Evolutionary conservation across 2,329 filamentous ascomycete species (phyloP).

Genomic region (Aspergillus sclerotialis): DNA sequence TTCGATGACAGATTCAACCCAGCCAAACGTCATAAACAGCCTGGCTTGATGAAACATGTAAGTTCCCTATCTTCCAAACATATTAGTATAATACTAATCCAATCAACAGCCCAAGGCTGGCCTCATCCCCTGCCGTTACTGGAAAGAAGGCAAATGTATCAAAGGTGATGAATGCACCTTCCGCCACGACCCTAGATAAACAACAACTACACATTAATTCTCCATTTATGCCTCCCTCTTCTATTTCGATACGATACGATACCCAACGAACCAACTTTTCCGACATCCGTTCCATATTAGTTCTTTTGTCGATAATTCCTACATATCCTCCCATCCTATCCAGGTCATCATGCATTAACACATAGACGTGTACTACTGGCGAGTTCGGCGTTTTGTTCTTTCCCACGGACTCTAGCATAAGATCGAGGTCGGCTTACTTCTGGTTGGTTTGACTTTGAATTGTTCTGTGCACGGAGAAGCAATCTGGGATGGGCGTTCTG

Average conservation of each 20-base stretch:
- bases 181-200: constrained; percentile 33
- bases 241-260: constrained; percentile 11
- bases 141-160: constrained; percentile 46
- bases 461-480: no score
- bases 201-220: constrained; percentile 3
- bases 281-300: neutral
- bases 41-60: constrained; percentile 32
- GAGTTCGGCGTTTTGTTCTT: constrained; percentile 6
- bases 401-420: neutral
- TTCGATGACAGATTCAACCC: constrained; percentile 23
- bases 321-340: constrained; percentile 2
- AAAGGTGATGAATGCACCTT: constrained; percentile 49
- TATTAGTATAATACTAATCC: constrained; percentile 10
- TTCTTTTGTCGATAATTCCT: constrained; percentile 1
- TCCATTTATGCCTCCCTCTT: constrained; percentile 1
- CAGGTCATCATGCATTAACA: constrained; percentile 1
- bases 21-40: constrained; percentile 29
- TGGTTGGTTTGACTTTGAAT: neutral
- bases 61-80: no score
- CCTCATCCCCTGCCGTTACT: constrained; percentile 46
- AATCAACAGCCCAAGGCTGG: constrained; percentile 34
- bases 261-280: constrained; percentile 4
- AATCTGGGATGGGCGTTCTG: neutral
- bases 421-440: no score
- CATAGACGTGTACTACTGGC: constrained; percentile 3